Percentiles rank a stretch among this genome's conserved stretches.
Conservation (phyloP, 306 rosid genomes). For the Leucaena leucocephala region DNA sequence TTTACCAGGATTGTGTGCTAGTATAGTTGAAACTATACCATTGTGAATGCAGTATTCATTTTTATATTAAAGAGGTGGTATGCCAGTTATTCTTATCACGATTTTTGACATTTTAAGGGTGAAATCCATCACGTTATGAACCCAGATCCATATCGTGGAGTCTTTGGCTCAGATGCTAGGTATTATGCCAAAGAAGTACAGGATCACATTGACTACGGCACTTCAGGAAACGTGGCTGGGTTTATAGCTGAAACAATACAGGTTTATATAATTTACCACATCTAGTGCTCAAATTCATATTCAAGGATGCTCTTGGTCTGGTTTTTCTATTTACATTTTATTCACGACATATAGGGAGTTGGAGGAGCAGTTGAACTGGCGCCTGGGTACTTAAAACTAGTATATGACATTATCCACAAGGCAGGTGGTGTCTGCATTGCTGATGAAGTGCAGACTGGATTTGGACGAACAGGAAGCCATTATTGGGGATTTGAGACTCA, state of each 20-base stretch:
- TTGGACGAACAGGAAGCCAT: conserved; percentile 93
- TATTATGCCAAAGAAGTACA: conserved; percentile 77
- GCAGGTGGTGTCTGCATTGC: conserved; percentile 98
- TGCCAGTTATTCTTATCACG: conserved; percentile 27
- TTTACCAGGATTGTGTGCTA: neutral
- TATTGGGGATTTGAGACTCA: conserved; percentile 97
- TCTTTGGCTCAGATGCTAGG: conserved; percentile 69
- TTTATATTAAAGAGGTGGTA: conserved; percentile 16
- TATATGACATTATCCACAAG: conserved; percentile 76
- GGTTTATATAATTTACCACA: conserved; percentile 42
- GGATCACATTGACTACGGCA: conserved; percentile 84
- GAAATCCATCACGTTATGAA: conserved; percentile 83
- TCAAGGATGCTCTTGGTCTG: neutral
- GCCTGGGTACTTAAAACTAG: conserved; percentile 85
- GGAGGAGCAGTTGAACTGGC: conserved; percentile 93
- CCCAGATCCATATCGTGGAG: conserved; percentile 88
- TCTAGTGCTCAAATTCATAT: neutral
- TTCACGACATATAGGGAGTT: conserved; percentile 62
- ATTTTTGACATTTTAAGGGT: conserved; percentile 57
- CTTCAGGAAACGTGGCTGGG: conserved; percentile 83
- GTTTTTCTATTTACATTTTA: conserved; percentile 21
- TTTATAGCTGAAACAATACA: conserved; percentile 91
- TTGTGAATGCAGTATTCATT: conserved; percentile 12
- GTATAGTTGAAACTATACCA: conserved; percentile 8
- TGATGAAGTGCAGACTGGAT: conserved; percentile 97